Base-by-base conservation (phyloP, 23 red algal genomes). In the Gracilariopsis chorda region DNA sequence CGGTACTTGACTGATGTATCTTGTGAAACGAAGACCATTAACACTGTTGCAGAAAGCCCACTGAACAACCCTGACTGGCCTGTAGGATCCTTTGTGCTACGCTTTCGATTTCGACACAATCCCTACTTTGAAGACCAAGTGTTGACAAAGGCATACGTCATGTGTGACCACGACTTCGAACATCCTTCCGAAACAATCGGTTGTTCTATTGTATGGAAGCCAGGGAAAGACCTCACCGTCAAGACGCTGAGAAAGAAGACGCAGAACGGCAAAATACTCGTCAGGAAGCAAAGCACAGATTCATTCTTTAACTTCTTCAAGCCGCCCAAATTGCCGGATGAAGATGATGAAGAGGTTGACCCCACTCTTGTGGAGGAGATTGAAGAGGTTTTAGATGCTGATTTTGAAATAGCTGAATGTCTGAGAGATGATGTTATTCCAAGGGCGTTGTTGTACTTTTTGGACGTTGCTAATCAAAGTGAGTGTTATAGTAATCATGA, bases 251-350 rank as follows among this genome's bases (percentile, higher is more conserved):
- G 78, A 5, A 82, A 83, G 80, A 88, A 82, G 61, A 5, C 13
- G 0, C 48, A 82, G 45, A 60, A 79, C 36, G 78, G 90, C 14
- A 27, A 56, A 20, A 51, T 80, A 29, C 32, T 86, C 21, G 51
- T 79, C 13, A 63, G 51, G 21, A 82, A 70, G 61, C 75, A 82
- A 41, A 52, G 51, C 27, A 82, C 71, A 16, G 93, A 95, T 46
- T 90, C 84, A 27, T 95, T 95, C 75, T 95, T 95, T 86, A 90
- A 95, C 69, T 95, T 95, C 37, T 95, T 95, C 80, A 63, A 34
- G 7, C 93, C 93, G 49, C 93, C 93, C 0, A 34, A 29, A 75
- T n/a, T 51, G 24, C 12, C 40, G 30, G 71, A 55, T 20, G 60
- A 74, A 14, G 58, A 73, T 30, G 51, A 51, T 17, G 57, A 72